phyloP scores from a whole-genome alignment of 1,284 basidiomycete species.

The Neotropicomus parvogracilis region DNA sequence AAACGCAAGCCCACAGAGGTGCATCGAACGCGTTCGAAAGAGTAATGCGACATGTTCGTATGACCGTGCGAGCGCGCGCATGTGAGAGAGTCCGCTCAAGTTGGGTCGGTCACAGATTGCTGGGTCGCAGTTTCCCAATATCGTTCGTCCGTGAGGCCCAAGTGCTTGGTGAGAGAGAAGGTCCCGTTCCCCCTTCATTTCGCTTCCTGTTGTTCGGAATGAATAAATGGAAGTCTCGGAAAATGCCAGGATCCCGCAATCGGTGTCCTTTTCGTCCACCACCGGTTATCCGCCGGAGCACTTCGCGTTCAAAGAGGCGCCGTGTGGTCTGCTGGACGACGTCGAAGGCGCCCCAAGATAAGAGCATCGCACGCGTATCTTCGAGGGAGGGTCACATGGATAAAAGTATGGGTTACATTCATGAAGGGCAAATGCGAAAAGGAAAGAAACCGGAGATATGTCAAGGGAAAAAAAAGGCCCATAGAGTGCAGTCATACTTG shows the following conservation, averaged over 20 bases:
- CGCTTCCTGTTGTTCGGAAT: background rate
- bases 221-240: conserved; percentile 17
- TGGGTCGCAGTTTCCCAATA: conserved; percentile 1
- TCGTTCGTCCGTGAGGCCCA: background rate
- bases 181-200: background rate
- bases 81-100: background rate
- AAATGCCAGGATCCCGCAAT: conserved; percentile 15
- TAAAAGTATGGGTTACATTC: conserved; percentile 28
- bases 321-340: background rate
- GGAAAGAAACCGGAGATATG: conserved; percentile 6
- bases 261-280: conserved; percentile 1
- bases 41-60: background rate
- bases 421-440: conserved; percentile 16
- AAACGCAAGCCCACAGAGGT: background rate
- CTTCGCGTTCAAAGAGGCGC: background rate
- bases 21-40: background rate
- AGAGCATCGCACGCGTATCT: conserved; percentile 13
- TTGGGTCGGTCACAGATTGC: background rate
- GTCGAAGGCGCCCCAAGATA: background rate
- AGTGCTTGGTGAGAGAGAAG: background rate
- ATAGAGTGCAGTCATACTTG: conserved; percentile 23
- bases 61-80: conserved; percentile 4
- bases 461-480: conserved; percentile 21
- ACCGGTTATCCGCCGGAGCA: background rate
- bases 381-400: conserved; percentile 18